Evolutionary conservation across 225 moss, liverwort and hornwort genomes (phyloP).

Genomic region (Neckera pumila): DNA sequence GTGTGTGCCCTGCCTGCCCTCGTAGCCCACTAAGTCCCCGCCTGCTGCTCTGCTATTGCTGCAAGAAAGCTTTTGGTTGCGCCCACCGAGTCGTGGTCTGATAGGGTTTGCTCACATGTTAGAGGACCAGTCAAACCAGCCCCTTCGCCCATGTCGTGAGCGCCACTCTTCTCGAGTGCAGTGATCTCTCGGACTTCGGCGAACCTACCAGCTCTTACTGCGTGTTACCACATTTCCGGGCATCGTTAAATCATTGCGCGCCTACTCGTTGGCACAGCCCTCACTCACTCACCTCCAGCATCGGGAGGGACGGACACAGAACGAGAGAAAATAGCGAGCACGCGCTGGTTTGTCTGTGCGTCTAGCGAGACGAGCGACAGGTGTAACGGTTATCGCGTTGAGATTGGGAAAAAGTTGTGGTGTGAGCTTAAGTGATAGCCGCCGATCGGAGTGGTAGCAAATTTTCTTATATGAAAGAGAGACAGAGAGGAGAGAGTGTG

Average conservation of each 20-base stretch:
- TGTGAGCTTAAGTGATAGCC: background rate
- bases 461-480: background rate
- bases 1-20: background rate
- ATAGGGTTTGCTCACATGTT: background rate
- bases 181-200: background rate
- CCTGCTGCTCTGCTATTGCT: background rate
- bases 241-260: background rate
- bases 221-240: background rate
- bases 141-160: background rate
- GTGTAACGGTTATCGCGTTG: background rate
- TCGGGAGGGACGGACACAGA: background rate
- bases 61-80: background rate
- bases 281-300: background rate
- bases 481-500: too few relatives aligned
- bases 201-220: background rate
- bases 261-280: background rate
- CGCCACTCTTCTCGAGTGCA: background rate
- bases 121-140: background rate
- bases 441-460: background rate
- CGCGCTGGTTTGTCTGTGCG: background rate
- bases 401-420: background rate
- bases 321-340: background rate
- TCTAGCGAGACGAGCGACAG: background rate
- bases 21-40: background rate
- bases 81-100: background rate